Percentiles rank a stretch among this genome's conserved stretches.
These are phyloP conservation scores for Purpureocillium lavendulum DNA, from an alignment of 2,329 filamentous ascomycete species.

Conservation along the genomic window DNA sequence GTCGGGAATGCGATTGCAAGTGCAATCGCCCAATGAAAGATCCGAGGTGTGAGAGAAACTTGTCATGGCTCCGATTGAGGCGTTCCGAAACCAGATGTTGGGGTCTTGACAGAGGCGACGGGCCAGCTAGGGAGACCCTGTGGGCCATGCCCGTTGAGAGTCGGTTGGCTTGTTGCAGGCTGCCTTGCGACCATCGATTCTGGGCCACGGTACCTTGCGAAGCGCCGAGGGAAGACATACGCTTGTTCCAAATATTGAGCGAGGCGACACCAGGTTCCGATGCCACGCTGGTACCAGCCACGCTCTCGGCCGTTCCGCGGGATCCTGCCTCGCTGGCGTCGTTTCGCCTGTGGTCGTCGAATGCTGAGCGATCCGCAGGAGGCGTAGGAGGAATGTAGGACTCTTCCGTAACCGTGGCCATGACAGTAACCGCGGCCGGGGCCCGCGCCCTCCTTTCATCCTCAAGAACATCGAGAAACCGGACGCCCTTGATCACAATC, in stretches of 20 bases:
- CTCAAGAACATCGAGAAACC: constrained; percentile 80
- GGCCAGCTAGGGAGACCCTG: constrained; percentile 67
- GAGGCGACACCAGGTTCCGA: constrained; percentile 22
- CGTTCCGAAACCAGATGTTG: constrained; percentile 76
- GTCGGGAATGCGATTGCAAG: constrained; percentile 82
- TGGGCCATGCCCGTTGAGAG: constrained; percentile 55
- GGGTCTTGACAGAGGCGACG: constrained; percentile 52
- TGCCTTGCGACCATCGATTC: constrained; percentile 27
- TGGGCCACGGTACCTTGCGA: constrained; percentile 18
- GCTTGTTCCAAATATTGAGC: constrained; percentile 29
- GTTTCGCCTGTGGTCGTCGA: constrained; percentile 29
- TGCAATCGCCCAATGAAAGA: constrained; percentile 88
- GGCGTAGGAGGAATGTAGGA: constrained; percentile 53
- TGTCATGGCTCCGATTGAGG: constrained; percentile 73
- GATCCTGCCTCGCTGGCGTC: constrained; percentile 30
- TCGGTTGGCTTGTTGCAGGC: constrained; percentile 31
- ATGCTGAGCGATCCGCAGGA: constrained; percentile 47
- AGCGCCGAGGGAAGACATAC: constrained; percentile 37
- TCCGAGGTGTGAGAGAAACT: constrained; percentile 81
- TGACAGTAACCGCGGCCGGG: constrained; percentile 47
- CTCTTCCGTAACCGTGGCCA: constrained; percentile 53
- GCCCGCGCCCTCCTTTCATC: constrained; percentile 46
- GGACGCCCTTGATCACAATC: constrained; percentile 83
- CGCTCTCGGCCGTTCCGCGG: constrained; percentile 23
- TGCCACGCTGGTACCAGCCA: constrained; percentile 22